Evolutionary conservation across 148 eudicot species (phyloP).

Genomic region (Rhododendron kiyosumense): DNA sequence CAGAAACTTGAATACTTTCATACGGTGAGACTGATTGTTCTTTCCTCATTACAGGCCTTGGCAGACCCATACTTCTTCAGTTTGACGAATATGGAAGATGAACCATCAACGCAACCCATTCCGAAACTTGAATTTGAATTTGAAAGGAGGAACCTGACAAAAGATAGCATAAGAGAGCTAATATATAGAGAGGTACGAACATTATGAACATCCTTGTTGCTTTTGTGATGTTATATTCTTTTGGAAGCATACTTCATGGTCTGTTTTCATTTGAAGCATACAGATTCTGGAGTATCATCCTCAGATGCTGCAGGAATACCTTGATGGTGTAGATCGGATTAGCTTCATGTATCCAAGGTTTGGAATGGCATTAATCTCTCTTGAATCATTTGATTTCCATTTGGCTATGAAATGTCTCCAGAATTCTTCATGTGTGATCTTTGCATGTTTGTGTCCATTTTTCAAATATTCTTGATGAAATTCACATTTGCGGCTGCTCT

Average conservation of each 20-base stretch:
- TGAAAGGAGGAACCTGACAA: conserved; percentile 65
- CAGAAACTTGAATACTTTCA: neutral
- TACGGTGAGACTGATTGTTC: conserved; percentile 10
- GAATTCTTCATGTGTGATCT: neutral
- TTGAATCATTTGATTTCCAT: neutral
- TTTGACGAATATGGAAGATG: conserved; percentile 68
- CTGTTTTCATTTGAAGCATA: conserved; percentile 29
- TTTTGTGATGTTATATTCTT: conserved; percentile 6
- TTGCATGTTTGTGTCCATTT: neutral
- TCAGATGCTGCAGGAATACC: conserved; percentile 86
- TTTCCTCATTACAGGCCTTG: conserved; percentile 45
- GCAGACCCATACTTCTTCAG: conserved; percentile 76
- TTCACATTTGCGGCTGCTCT: neutral
- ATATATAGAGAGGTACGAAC: conserved; percentile 77
- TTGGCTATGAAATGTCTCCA: neutral
- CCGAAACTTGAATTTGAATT: conserved; percentile 82
- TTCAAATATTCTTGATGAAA: neutral
- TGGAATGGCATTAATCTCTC: neutral
- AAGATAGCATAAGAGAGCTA: conserved; percentile 77
- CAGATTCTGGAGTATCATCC: conserved; percentile 98
- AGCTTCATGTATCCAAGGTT: conserved; percentile 96
- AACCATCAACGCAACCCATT: conserved; percentile 64
- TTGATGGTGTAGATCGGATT: conserved; percentile 66
- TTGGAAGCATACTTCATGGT: conserved; percentile 21
- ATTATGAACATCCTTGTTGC: neutral